Base-by-base conservation (phyloP, 129 eudicot genomes). In the Heracleum sosnowskyi region DNA sequence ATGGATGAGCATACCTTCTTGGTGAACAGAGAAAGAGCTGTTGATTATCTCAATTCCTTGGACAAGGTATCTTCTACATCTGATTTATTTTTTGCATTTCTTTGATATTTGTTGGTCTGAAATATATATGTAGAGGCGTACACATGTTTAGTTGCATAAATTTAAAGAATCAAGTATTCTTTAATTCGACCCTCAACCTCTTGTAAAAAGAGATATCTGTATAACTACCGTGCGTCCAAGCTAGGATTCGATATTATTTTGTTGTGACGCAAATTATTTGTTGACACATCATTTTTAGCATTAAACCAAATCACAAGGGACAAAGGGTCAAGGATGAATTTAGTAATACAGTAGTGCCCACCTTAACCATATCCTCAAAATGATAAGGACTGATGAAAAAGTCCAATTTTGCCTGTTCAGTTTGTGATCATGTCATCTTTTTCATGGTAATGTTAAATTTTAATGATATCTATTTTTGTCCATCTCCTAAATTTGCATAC, bases 1-100 rank as follows among this genome's bases (percentile, higher is more conserved):
- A 93, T 93, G 98, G 98, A 93, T 79, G 98, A 93, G 90, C 91
- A 91, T 13, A 89, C 98, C 46, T 93, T 93, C 84, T 26, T 93
- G 90, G 96, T 91, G 13, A 93, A 93, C 89, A 85, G 98, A 85
- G 97, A 93, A 81, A 83, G 98, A 76, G 98, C 98, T 7, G 98
- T 93, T 22, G 97, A 93, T 93, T 93, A 93, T 81, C 84, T 93
- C 83, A 89, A 89, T 77, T 93, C 97, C 18, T 82, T 93, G 85
- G 98, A 91, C 31, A 93, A 93, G 98, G 98, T 93, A 79, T n/a
- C 33, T 60, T n/a, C 33, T 60, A 9, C 9, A 18, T 51, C 60
- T 1, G 7, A 18, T 51, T 13, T 5, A 51, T 13, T n/a, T n/a
- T n/a, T 24, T 10, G 66, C 26, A 29, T 10, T 60, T 60, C 68